Base-by-base conservation (phyloP, 2,329 filamentous ascomycete genomes). In the Sporothrix brunneoviolacea region DNA sequence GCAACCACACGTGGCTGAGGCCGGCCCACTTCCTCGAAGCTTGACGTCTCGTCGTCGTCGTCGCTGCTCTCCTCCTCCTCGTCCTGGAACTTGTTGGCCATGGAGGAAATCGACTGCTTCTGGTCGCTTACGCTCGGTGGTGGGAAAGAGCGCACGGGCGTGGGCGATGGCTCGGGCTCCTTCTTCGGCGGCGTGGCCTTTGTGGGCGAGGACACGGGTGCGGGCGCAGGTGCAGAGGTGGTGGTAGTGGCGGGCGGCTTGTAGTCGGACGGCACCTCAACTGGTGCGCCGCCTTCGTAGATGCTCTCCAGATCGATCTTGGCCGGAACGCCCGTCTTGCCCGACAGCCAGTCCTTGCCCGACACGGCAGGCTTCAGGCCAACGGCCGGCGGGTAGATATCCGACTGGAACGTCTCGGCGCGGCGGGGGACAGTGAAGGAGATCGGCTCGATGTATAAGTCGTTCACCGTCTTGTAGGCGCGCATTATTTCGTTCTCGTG, bases 401-500 rank as follows among this genome's bases (percentile, higher is more conserved):
- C 93, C 54, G 90, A 88, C 71, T 97, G 91, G 81, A 96, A 96
- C 46, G 86, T 89, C 69, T 96, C 90, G 50, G 93, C 88, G 56
- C 93, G 83, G 56, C 93, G 83, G 43, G 93, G 93, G 2, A 97
- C 93, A 49, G 95, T 95, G 72, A 98, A 98, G 2, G 93, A 95
- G 63, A 98, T 87, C 36, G 93, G 93, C 70, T 98, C 93, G 61
- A 98, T 89, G 71, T 95, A 95, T 41, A 74, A 68, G 65, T 98
- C 93, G 68, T 91, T 94, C 67, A 97, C 88, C 0, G 93, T 97
- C 79, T 98, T 98, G 81, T 88, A 98, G 38, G 86, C 91, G 59
- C 91, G 84, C 77, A 95, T 91, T 48, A 96, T 80, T 67, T 98
- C 93, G 65, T 97, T 97, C 59, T 97, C 93, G 68, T 96, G 91